Conservation (phyloP, 148 eudicot genomes). For the Amaranthus palmeri region DNA sequence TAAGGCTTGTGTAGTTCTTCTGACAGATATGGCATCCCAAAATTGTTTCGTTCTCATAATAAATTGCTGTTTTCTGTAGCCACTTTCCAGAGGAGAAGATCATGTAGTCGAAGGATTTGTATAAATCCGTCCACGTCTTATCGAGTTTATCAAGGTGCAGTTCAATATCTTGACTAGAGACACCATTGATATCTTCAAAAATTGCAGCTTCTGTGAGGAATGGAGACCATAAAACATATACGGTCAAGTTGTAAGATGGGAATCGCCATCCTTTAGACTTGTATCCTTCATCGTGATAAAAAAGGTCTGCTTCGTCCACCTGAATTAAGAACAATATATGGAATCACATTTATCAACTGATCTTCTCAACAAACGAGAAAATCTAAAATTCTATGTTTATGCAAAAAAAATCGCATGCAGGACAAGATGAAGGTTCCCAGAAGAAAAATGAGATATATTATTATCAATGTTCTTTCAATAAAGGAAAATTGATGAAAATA, state of each 20-base stretch:
- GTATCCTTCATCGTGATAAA: constrained; percentile 57
- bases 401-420: neutral
- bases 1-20: constrained; percentile 33
- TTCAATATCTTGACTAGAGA: constrained; percentile 44
- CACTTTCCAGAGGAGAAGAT: constrained; percentile 60
- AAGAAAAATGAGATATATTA: neutral
- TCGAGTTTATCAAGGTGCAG: constrained; percentile 59
- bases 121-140: constrained; percentile 36
- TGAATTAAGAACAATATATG: constrained; percentile 25
- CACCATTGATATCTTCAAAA: constrained; percentile 57
- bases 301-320: constrained; percentile 53
- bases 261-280: constrained; percentile 57
- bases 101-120: constrained; percentile 43
- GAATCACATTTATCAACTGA: too few species aligned
- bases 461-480: too few species aligned
- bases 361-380: neutral
- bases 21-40: constrained; percentile 57
- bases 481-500: too few species aligned
- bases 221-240: constrained; percentile 72
- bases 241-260: constrained; percentile 49
- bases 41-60: constrained; percentile 36
- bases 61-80: constrained; percentile 48
- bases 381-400: neutral
- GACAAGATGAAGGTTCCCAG: neutral
- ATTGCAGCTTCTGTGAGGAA: constrained; percentile 56